Base-by-base conservation (phyloP, 306 rosid species). In the Albizia julibrissin region DNA sequence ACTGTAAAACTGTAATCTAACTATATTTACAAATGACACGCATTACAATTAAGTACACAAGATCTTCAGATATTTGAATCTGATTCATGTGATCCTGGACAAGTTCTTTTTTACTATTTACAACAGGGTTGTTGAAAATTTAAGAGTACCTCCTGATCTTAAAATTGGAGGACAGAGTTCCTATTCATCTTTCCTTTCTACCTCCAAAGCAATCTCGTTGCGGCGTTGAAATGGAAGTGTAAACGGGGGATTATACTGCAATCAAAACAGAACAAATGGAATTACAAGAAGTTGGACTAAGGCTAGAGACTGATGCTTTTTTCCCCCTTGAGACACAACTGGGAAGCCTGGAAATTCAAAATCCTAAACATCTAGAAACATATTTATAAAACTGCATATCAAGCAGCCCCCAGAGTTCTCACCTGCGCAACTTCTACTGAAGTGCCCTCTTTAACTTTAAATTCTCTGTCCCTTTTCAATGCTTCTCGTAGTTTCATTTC, bases 151-250 rank as follows among this genome's bases (percentile, higher is more conserved):
- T 70, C 54, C 72, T 69, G 73, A 71, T 74, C 69, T 61, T 81
- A 82, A 33, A 39, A 40, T 81, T 82, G 69, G 78, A 26, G 27
- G 54, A 72, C 43, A 78, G 31, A 46, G 27, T 50, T 78, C 75
- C 87, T 88, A 84, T 18, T 87, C 65, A 61, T 82, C 85, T 87
- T 86, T 92, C 91, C 89, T 69, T 85, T 90, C 95, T 52, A 95
- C 93, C 90, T 93, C 99, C 86, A 95, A 82, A 54, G 94, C 88
- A 81, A 95, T 87, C 91, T 95, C 99, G 82, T 95, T 95, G 66
- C 98, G 97, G 52, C 97, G 93, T 95, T 93, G 98, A 87, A 95
- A 93, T 66, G 99, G 98, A 86, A 95, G 98, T 9, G 97, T 88
- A 80, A 95, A 95, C 46, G 98, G 99, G 14, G 98, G 99, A 86